A percentile compares a stretch with the other conserved stretches of the same genome.
Conservation (phyloP, 805 yeast species). For the Sporopachydermia quercuum region DNA sequence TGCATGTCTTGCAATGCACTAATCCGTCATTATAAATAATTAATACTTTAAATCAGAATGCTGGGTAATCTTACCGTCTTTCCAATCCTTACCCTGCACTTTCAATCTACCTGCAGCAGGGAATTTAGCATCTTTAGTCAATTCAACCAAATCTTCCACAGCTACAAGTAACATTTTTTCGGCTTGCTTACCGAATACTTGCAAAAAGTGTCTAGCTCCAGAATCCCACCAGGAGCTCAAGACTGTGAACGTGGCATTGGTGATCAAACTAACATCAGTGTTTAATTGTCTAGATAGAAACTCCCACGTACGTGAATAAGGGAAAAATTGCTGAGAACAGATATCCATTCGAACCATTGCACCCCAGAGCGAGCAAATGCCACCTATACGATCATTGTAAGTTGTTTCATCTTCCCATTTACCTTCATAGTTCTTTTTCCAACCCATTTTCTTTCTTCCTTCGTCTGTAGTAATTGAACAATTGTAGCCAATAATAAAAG, state of each 20-base stretch:
- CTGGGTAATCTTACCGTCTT: constrained; percentile 3
- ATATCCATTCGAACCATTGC: constrained; percentile 45
- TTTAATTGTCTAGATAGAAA: constrained; percentile 63
- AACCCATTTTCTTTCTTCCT: constrained; percentile 56
- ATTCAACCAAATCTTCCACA: constrained; percentile 36
- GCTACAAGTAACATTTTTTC: constrained; percentile 38
- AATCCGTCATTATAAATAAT: too few relatives aligned
- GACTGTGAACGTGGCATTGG: constrained; percentile 57
- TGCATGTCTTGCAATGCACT: too few relatives aligned
- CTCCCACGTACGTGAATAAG: constrained; percentile 48
- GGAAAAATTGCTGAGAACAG: constrained; percentile 34
- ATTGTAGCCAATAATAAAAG: constrained; percentile 69
- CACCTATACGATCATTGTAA: constrained; percentile 78
- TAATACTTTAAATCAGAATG: not conserved
- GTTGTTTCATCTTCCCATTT: constrained; percentile 40
- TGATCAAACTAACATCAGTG: constrained; percentile 29
- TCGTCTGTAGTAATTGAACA: constrained; percentile 66
- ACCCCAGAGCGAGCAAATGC: constrained; percentile 69
- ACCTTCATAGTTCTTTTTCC: constrained; percentile 12
- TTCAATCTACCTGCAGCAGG: constrained; percentile 72
- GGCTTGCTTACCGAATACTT: constrained; percentile 57
- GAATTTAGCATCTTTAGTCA: constrained; percentile 33
- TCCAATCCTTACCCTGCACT: constrained; percentile 74
- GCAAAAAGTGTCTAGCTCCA: constrained; percentile 39
- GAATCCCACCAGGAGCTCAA: constrained; percentile 90